These are phyloP conservation scores for Fraxinus nigra DNA, from an alignment of 305 asterid genomes.

Conservation along the genomic window DNA sequence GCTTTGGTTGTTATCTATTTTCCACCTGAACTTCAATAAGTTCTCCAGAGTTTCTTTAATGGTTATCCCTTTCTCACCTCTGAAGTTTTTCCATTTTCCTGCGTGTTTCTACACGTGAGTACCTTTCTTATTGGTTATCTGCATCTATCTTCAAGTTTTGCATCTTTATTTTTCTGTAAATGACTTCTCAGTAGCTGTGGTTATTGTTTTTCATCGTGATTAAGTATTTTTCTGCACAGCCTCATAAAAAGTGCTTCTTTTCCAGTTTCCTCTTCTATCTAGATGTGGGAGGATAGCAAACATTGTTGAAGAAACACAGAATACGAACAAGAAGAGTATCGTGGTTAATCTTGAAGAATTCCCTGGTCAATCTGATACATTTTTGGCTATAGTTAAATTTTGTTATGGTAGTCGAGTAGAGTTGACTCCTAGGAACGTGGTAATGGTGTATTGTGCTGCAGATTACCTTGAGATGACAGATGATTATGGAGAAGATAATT, in stretches of 20 bases:
- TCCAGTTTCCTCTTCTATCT: constrained; percentile 89
- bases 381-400: constrained; percentile 58
- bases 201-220: background rate
- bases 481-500: constrained; percentile 75
- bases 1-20: background rate
- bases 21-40: background rate
- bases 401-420: constrained; percentile 72
- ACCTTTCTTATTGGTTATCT: background rate
- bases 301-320: constrained; percentile 53
- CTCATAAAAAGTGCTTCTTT: constrained; percentile 15
- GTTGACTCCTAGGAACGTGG: constrained; percentile 68
- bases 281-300: constrained; percentile 77
- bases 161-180: background rate
- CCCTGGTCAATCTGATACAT: constrained; percentile 82
- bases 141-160: background rate
- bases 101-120: background rate
- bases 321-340: constrained; percentile 28
- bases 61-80: background rate
- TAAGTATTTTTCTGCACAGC: background rate
- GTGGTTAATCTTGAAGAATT: constrained; percentile 53
- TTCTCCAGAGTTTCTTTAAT: background rate
- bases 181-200: background rate
- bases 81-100: background rate
- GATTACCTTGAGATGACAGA: constrained; percentile 86
- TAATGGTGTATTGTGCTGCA: constrained; percentile 73